A percentile compares a stretch with the other conserved stretches of the same genome.
Evolutionary conservation across 108 stramenopile species (phyloP).

Genomic region (Licmophora abbreviata): DNA sequence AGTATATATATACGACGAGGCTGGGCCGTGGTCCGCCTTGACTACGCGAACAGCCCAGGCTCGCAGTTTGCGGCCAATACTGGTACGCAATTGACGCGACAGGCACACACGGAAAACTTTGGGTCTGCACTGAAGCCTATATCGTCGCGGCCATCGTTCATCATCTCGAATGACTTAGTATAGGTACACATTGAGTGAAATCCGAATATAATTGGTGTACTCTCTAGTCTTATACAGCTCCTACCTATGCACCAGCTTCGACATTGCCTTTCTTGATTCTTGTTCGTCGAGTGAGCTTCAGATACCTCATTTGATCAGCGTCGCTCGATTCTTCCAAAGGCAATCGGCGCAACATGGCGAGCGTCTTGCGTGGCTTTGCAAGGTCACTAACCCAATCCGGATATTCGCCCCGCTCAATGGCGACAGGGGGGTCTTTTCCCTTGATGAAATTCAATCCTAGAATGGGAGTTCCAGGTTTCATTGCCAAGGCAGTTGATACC

Average conservation of each 20-base stretch:
- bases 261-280: slow-evolving; percentile 46
- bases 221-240: no score
- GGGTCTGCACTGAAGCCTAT: no score
- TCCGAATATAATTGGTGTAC: slow-evolving; percentile 7
- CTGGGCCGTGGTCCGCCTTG: no score
- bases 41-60: no score
- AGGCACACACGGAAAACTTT: no score
- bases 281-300: slow-evolving; percentile 52
- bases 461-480: slow-evolving; percentile 55
- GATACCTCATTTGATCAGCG: slow-evolving; percentile 44
- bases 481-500: no score
- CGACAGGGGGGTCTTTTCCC: slow-evolving; percentile 29
- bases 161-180: no score
- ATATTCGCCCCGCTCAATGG: slow-evolving; percentile 37
- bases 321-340: slow-evolving; percentile 49
- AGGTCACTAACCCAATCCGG: slow-evolving; percentile 51
- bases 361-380: slow-evolving; percentile 23
- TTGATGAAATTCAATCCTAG: slow-evolving; percentile 39
- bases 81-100: no score
- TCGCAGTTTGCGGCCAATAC: no score
- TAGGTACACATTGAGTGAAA: background rate
- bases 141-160: no score
- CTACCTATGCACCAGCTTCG: no score
- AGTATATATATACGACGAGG: background rate
- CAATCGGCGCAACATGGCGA: slow-evolving; percentile 52